A percentile compares a stretch with the other conserved stretches of the same genome.
Conservation (phyloP, 2,329 filamentous ascomycete genomes). For the Plectosphaerella plurivora region DNA sequence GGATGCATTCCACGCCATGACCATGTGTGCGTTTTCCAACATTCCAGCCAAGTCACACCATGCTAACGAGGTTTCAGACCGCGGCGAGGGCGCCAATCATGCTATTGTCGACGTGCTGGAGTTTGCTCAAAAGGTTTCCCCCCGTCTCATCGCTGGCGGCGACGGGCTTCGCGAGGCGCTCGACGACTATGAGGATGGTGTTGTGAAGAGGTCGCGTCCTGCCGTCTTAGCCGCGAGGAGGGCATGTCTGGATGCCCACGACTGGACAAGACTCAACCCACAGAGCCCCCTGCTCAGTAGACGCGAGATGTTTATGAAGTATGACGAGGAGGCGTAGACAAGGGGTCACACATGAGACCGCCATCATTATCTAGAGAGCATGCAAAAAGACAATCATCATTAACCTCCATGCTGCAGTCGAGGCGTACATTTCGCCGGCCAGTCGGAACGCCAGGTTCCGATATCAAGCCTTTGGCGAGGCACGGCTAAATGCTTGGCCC, state of each 20-base stretch:
- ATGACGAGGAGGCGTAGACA: conserved; percentile 18
- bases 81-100: conserved; percentile 55
- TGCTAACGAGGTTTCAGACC: conserved; percentile 30
- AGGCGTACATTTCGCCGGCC: not conserved
- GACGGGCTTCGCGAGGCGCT: conserved; percentile 20
- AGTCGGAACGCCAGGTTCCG: not conserved
- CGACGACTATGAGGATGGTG: conserved; percentile 37
- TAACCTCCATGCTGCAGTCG: not conserved
- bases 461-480: no score
- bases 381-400: not conserved
- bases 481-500: no score
- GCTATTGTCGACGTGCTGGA: conserved; percentile 47
- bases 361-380: not conserved
- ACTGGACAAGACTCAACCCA: conserved; percentile 35
- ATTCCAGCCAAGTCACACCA: not conserved
- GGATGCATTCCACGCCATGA: conserved; percentile 54
- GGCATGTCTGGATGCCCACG: conserved; percentile 51
- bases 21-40: conserved; percentile 47
- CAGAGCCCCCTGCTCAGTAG: conserved; percentile 32
- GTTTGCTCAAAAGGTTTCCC: conserved; percentile 28
- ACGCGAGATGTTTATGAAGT: conserved; percentile 27
- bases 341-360: not conserved
- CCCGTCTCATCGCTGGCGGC: conserved; percentile 9
- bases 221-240: conserved; percentile 45
- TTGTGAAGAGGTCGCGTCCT: conserved; percentile 35